Percentiles rank a stretch among this genome's conserved stretches.
Evolutionary conservation across 1,284 basidiomycete genomes (phyloP).

Genomic region (Ustilago hordei): DNA sequence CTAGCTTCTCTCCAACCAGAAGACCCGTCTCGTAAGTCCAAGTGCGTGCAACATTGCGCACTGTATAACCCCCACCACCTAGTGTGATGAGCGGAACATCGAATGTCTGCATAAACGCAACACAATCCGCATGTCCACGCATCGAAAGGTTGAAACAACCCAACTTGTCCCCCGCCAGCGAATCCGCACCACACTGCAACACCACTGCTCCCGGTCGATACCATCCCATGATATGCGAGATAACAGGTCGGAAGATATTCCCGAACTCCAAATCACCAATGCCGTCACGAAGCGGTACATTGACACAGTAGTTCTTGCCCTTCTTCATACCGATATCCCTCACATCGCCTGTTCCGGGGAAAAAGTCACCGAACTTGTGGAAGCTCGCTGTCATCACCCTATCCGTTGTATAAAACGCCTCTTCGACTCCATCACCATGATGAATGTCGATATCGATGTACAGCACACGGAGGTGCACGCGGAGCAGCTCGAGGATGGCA

Average conservation of each 20-base stretch:
- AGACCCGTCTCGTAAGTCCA: constrained; percentile 99
- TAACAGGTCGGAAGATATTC: constrained; percentile 75
- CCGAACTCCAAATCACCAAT: constrained; percentile 82
- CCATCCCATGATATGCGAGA: constrained; percentile 88
- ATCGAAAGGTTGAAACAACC: constrained; percentile 97
- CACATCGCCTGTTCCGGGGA: constrained; percentile 82
- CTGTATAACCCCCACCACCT: constrained; percentile 96
- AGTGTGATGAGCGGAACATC: constrained; percentile 90
- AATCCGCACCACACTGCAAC: constrained; percentile 95
- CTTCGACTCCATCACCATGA: constrained; percentile 98
- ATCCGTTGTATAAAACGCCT: constrained; percentile 97
- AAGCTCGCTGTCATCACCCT: constrained; percentile 96
- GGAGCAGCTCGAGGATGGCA: constrained; percentile 66
- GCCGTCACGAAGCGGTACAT: constrained; percentile 93
- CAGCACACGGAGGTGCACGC: constrained; percentile 82
- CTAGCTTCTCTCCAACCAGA: constrained; percentile 86
- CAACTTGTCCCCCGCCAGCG: constrained; percentile 92
- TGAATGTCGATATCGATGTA: constrained; percentile 99
- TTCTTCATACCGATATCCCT: constrained; percentile 85
- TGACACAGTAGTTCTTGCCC: constrained; percentile 90
- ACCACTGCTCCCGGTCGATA: constrained; percentile 90
- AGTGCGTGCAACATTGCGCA: constrained; percentile 87
- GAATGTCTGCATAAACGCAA: constrained; percentile 85
- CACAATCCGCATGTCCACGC: constrained; percentile 90
- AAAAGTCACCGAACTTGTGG: constrained; percentile 94